Evolutionary conservation across 2,329 filamentous ascomycete genomes (phyloP).

Genomic region (Triangularia verruculosa): DNA sequence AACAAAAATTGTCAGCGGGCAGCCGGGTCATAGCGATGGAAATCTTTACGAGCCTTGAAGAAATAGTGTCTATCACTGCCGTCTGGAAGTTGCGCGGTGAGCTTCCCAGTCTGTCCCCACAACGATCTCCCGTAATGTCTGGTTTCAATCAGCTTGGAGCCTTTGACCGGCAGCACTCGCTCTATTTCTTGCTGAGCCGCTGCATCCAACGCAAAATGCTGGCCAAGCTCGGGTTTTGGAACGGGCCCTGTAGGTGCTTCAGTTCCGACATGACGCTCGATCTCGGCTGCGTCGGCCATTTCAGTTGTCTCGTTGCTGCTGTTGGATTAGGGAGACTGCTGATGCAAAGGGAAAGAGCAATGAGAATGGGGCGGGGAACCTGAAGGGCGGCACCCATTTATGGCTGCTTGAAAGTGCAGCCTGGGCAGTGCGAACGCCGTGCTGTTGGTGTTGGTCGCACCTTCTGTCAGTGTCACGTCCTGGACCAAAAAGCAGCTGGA

Average conservation of each 20-base stretch:
- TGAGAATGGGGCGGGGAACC: not conserved
- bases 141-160: constrained; percentile 4
- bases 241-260: not conserved
- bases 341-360: not conserved
- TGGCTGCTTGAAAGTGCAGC: not conserved
- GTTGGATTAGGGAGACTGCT: not conserved
- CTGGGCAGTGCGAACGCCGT: not conserved
- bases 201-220: not conserved
- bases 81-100: constrained; percentile 8
- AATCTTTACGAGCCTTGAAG: constrained; percentile 7
- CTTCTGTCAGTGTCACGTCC: not conserved
- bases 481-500: not conserved
- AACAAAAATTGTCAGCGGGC: not conserved
- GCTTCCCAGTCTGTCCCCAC: constrained; percentile 18
- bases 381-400: too few relatives aligned
- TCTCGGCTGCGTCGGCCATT: not conserved
- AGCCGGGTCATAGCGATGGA: not conserved
- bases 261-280: not conserved
- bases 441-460: not conserved
- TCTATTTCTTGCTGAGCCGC: not conserved
- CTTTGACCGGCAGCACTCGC: not conserved
- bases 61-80: constrained; percentile 11
- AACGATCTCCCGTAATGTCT: constrained; percentile 18
- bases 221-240: not conserved
- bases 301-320: not conserved